phyloP scores from a whole-genome alignment of 148 eudicot genomes.

The Rhododendron mucronatum region DNA sequence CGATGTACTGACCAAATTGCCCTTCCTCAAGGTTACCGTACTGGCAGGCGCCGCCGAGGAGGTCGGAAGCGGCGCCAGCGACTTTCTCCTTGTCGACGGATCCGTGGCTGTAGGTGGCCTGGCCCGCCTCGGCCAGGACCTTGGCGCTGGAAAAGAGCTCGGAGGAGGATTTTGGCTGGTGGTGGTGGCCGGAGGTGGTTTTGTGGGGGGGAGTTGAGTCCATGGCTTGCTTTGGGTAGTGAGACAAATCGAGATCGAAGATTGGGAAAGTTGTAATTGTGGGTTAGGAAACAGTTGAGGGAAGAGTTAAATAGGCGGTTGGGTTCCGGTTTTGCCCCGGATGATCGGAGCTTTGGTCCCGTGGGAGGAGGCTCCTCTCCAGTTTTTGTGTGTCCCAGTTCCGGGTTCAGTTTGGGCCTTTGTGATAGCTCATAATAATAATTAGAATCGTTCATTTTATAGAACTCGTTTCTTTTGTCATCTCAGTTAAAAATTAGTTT shows the following conservation, averaged over 20 bases:
- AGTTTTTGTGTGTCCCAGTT: background rate
- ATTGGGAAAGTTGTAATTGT: background rate
- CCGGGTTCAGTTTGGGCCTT: no score
- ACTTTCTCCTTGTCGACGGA: conserved; percentile 39
- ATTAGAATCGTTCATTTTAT: no score
- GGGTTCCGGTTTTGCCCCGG: conserved; percentile 7
- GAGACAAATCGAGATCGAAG: background rate
- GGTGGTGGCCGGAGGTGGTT: background rate
- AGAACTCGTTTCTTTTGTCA: no score
- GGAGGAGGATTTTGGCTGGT: conserved; percentile 14
- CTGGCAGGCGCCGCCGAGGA: conserved; percentile 35
- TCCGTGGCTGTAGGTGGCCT: conserved; percentile 14
- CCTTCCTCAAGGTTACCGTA: conserved; percentile 41
- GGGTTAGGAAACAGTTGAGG: no score
- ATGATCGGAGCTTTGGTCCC: background rate
- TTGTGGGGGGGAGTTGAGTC: background rate
- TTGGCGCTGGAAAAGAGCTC: conserved; percentile 50
- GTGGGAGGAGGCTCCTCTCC: no score
- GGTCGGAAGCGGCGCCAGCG: conserved; percentile 48
- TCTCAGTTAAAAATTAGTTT: no score
- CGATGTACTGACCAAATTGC: conserved; percentile 35
- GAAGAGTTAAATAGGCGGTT: background rate
- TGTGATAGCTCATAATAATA: no score
- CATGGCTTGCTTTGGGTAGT: background rate
- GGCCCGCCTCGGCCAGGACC: conserved; percentile 46